Conservation (phyloP, 805 yeast species). For the Zygotorulaspora chibaensis region DNA sequence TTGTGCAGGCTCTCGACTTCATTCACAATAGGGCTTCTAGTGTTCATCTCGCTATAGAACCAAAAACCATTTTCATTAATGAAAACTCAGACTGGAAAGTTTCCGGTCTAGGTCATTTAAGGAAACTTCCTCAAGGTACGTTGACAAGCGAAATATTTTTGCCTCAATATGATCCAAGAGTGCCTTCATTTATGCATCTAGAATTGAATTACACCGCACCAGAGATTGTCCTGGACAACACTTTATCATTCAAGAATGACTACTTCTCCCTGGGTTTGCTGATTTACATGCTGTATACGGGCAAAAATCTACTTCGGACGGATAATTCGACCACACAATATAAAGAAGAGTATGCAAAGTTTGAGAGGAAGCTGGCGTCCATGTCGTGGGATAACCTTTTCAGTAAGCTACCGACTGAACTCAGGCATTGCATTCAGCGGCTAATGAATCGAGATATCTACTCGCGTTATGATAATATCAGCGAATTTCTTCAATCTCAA, state of each 20-base stretch:
- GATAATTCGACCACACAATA: conserved; percentile 56
- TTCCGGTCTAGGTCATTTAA: conserved; percentile 61
- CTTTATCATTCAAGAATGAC: conserved; percentile 66
- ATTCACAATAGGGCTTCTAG: conserved; percentile 71
- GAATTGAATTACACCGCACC: conserved; percentile 81
- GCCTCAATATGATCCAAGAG: conserved; percentile 68
- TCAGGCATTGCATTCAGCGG: conserved; percentile 44
- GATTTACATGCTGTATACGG: conserved; percentile 64
- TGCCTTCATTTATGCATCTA: conserved; percentile 67
- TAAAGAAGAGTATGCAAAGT: conserved; percentile 50
- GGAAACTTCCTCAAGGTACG: conserved; percentile 45
- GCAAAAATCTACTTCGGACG: conserved; percentile 45
- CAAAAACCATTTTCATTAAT: conserved; percentile 70
- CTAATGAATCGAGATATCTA: conserved; percentile 54
- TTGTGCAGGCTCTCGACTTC: conserved; percentile 74
- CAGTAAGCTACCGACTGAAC: conserved; percentile 55
- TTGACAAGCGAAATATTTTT: conserved; percentile 56
- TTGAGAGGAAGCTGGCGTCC: conserved; percentile 43
- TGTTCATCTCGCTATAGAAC: conserved; percentile 75
- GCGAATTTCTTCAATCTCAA: conserved; percentile 60
- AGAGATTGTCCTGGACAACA: conserved; percentile 64
- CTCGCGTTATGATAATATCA: conserved; percentile 46
- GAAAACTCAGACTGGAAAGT: conserved; percentile 92
- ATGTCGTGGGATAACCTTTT: conserved; percentile 41
- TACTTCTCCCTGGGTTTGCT: conserved; percentile 80